These are phyloP conservation scores for Phytophthora colocasiae DNA, from an alignment of 352 stramenopile genomes.

Conservation along the genomic window DNA sequence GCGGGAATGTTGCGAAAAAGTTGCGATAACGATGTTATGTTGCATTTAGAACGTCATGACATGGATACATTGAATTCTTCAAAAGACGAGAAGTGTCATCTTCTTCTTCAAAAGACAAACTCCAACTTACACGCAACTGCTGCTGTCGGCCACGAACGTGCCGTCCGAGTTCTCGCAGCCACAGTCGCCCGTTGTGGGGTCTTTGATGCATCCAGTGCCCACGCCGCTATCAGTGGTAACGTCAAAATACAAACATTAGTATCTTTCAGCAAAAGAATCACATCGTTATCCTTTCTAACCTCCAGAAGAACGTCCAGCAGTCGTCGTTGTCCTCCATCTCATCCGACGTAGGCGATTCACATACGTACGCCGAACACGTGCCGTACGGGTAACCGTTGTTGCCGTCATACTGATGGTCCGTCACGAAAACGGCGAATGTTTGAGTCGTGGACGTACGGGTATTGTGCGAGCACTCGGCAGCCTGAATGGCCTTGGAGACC, in stretches of 20 bases:
- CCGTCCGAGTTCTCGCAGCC: conserved; percentile 43
- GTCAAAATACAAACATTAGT: conserved; percentile 9
- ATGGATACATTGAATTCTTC: too few species aligned
- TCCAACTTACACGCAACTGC: conserved; percentile 31
- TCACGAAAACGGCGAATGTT: conserved; percentile 42
- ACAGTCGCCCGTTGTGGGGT: conserved; percentile 28
- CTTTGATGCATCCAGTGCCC: conserved; percentile 41
- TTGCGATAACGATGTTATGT: too few species aligned
- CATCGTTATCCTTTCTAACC: conserved; percentile 16
- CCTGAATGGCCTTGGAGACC: conserved; percentile 36
- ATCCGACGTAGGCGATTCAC: conserved; percentile 1
- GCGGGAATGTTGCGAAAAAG: too few species aligned
- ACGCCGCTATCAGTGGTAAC: conserved; percentile 8
- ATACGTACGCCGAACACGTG: conserved; percentile 41
- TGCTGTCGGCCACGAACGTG: conserved; percentile 27
- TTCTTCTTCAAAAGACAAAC: too few species aligned
- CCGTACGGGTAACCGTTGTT: conserved; percentile 44
- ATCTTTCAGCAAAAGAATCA: conserved; percentile 1
- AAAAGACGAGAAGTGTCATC: too few species aligned
- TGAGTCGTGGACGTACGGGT: conserved; percentile 37
- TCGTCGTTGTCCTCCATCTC: conserved; percentile 31
- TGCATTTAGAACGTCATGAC: too few species aligned
- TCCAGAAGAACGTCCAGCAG: conserved; percentile 47
- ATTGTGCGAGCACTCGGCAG: conserved; percentile 48
- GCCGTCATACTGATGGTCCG: conserved; percentile 42